Evolutionary conservation across 257 asterid species (phyloP).

Genomic region (Catharanthus roseus): DNA sequence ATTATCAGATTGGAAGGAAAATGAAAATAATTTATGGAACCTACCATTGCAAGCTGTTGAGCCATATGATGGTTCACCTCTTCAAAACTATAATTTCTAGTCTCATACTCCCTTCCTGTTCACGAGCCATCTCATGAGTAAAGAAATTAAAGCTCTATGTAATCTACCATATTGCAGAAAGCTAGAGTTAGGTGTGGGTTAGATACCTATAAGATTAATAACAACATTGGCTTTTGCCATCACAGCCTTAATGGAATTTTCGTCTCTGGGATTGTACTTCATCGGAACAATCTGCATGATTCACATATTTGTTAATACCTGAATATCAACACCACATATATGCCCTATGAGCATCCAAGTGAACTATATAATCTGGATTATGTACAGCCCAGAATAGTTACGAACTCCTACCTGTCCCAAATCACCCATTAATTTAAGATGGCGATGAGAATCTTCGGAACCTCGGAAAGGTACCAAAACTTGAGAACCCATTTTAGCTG

Average conservation of each 20-base stretch:
- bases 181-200: neutral
- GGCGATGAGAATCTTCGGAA: conserved; percentile 89
- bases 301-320: neutral
- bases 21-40: conserved; percentile 24
- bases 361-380: neutral
- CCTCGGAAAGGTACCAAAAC: conserved; percentile 96
- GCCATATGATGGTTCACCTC: conserved; percentile 92
- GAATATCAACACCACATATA: neutral
- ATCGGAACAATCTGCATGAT: conserved; percentile 86
- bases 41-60: conserved; percentile 74
- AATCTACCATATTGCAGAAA: neutral
- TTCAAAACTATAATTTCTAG: conserved; percentile 91
- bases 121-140: conserved; percentile 12
- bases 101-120: conserved; percentile 92
- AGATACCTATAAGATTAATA: conserved; percentile 87
- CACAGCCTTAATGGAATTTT: conserved; percentile 80
- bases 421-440: conserved; percentile 98
- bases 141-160: neutral
- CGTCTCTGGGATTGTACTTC: conserved; percentile 92
- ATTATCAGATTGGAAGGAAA: conserved; percentile 9
- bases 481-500: conserved; percentile 97
- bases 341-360: neutral
- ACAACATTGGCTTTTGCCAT: conserved; percentile 99
- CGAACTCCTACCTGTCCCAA: conserved; percentile 73
- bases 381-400: neutral